These are phyloP conservation scores for Penicillium argentinense DNA, from an alignment of 495 filamentous ascomycete species.

Conservation along the genomic window DNA sequence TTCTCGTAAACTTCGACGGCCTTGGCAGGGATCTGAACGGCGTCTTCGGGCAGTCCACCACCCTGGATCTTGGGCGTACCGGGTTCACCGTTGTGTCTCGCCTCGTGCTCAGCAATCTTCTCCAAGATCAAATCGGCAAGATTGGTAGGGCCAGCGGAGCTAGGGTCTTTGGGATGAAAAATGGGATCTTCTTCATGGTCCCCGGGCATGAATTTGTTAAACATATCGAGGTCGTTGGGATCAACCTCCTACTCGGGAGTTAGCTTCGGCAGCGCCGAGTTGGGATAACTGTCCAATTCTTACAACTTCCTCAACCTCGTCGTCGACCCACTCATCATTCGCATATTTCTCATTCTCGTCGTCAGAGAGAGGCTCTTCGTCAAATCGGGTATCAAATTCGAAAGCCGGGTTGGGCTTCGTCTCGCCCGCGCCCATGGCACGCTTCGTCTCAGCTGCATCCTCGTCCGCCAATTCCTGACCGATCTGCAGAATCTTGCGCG, in stretches of 20 bases:
- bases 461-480: constrained; percentile 82
- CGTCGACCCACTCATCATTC: constrained; percentile 58
- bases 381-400: constrained; percentile 61
- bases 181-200: constrained; percentile 49
- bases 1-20: constrained; percentile 92
- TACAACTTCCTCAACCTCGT: constrained; percentile 75
- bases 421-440: constrained; percentile 20
- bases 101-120: constrained; percentile 92
- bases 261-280: constrained; percentile 12
- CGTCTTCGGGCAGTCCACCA: constrained; percentile 63
- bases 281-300: constrained; percentile 9
- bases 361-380: constrained; percentile 52
- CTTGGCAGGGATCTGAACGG: constrained; percentile 84
- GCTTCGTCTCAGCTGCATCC: constrained; percentile 54
- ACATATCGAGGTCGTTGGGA: constrained; percentile 84
- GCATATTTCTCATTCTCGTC: constrained; percentile 51
- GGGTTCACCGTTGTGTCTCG: constrained; percentile 50
- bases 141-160: constrained; percentile 62
- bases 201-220: constrained; percentile 82
- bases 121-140: constrained; percentile 88
- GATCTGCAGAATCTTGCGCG: constrained; percentile 82
- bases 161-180: constrained; percentile 46
- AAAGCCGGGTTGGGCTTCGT: constrained; percentile 59
- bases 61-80: constrained; percentile 42
- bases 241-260: constrained; percentile 64